These are phyloP conservation scores for Diplodia mutila DNA, from an alignment of 2,329 filamentous ascomycete species.

Conservation along the genomic window DNA sequence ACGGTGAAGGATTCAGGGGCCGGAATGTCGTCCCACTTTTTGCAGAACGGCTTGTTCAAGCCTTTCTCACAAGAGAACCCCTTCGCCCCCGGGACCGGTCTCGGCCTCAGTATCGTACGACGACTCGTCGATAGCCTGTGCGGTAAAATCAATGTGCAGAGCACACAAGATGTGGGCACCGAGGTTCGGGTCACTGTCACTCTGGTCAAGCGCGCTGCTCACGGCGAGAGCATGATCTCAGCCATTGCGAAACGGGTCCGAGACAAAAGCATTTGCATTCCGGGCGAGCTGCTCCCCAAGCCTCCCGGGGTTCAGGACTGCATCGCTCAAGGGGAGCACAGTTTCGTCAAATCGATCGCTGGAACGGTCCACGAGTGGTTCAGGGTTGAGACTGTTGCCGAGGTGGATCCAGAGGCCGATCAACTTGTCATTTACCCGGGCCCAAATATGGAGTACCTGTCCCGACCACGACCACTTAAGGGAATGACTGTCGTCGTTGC, in stretches of 20 bases:
- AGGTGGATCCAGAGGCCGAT: neutral
- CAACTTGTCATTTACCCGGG: neutral
- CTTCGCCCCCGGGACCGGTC: constrained; percentile 42
- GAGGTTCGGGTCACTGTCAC: neutral
- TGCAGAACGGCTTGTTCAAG: constrained; percentile 41
- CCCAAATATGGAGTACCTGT: neutral
- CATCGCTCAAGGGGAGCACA: neutral
- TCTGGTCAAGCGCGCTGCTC: neutral
- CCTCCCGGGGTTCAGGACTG: too few species aligned
- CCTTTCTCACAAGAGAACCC: constrained; percentile 46
- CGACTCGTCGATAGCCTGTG: constrained; percentile 43
- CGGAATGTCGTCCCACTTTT: constrained; percentile 45
- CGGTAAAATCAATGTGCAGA: constrained; percentile 43
- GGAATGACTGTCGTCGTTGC: neutral
- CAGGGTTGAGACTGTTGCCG: neutral
- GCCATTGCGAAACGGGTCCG: neutral
- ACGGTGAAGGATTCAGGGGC: constrained; percentile 44
- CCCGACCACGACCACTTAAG: neutral
- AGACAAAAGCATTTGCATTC: neutral
- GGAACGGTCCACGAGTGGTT: neutral
- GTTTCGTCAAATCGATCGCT: neutral
- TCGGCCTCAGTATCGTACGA: constrained; percentile 45
- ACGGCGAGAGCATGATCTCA: neutral
- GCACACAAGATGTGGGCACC: constrained; percentile 40
- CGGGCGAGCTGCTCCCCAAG: neutral